Evolutionary conservation across 257 asterid genomes (phyloP), one percentile per base, ranked within the genome.

Genomic region (Scutellaria galericulata): DNA sequence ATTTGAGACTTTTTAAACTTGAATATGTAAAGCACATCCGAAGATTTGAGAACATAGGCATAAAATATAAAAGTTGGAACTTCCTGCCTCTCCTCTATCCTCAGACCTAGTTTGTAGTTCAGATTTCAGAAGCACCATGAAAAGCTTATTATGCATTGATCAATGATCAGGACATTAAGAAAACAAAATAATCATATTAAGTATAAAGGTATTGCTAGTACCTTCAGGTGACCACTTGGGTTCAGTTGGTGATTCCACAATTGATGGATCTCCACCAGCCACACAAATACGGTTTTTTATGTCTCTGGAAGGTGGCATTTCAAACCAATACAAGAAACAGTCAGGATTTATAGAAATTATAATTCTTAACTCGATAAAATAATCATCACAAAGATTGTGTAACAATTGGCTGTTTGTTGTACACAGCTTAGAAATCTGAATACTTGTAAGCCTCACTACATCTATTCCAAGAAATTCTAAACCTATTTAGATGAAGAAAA

Each of bases 181-280:
- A 61, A 6, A 6, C 44, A 15, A 57, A 27, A 1, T 31, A 52
- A 35, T 1, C 44, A 62, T 15, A 51, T 51, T 6, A 20, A 80
- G 31, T 39, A 18, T n/a, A 5, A 37, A 14, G 24, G 51, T 15
- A 37, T 48, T 22, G 64, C 14, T 44, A 50, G 73, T 84, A 94
- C 99, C 99, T 91, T 94, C 89, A 67, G 88, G 86, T 53, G 99
- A 94, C 99, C 99, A 94, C 87, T 86, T 92, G 64, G 99, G 99
- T 83, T 94, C 99, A 78, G 87, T 84, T 66, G 96, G 96, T 76
- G 99, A 89, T 81, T 94, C 99, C 67, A 88, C 83, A 67, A 91
- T 69, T 46, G 84, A 82, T 47, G 77, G 82, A 83, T 91, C 93
- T 61, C 97, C 96, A 50, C 99, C 99, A 78, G 99, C 97, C 71